Percentiles rank a stretch among this genome's conserved stretches.
Evolutionary conservation across 1,284 basidiomycete genomes (phyloP).

Genomic region (Ustilago hordei): DNA sequence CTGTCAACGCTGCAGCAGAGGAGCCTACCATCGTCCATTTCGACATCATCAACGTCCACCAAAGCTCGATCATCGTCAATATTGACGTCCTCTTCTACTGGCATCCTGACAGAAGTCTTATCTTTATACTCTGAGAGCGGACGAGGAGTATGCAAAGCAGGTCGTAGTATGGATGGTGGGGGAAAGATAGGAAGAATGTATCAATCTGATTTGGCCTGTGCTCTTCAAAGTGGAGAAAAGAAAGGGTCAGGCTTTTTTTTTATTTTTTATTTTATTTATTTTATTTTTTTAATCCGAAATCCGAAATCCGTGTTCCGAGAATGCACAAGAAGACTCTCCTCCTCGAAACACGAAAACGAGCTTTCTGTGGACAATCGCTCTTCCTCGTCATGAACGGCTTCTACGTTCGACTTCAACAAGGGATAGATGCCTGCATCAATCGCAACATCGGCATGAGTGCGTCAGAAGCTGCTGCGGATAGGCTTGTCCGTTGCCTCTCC

Average conservation of each 20-base stretch:
- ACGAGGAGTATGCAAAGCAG: neutral
- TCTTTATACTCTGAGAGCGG: neutral
- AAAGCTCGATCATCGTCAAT: constrained; percentile 17
- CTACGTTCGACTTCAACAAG: neutral
- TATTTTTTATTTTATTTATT: too few species aligned
- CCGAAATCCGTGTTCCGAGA: constrained; percentile 29
- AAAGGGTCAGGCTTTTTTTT: constrained; percentile 22
- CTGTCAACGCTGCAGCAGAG: neutral
- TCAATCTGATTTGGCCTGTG: neutral
- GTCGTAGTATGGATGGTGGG: neutral
- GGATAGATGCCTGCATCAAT: neutral
- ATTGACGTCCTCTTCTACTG: constrained; percentile 23
- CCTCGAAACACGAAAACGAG: neutral
- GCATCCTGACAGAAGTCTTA: neutral
- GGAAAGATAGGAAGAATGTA: constrained; percentile 3
- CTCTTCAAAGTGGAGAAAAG: constrained; percentile 32
- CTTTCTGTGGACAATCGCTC: neutral
- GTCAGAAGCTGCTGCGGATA: constrained; percentile 22
- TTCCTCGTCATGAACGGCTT: neutral
- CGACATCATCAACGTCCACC: constrained; percentile 42
- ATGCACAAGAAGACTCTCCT: constrained; percentile 2
- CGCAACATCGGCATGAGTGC: constrained; percentile 21
- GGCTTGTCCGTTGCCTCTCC: constrained; percentile 23
- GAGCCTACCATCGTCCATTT: constrained; percentile 56
- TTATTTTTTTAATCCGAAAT: too few species aligned